Evolutionary conservation across 352 stramenopile species (phyloP), one percentile per base, ranked within the genome.

Genomic region (Globisporangium recalcitrans): DNA sequence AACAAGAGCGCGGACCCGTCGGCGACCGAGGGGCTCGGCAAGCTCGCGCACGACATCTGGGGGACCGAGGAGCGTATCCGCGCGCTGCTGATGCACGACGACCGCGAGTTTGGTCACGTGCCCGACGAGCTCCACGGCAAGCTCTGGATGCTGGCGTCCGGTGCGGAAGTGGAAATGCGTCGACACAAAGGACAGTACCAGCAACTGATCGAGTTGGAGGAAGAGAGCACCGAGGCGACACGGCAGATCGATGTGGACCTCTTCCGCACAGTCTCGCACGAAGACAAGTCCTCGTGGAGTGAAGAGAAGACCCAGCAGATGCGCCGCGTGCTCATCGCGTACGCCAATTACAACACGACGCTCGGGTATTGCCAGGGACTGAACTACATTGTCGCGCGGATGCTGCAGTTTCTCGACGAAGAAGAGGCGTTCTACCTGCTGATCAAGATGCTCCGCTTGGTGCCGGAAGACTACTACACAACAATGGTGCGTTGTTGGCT

Each of bases 401-500:
- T 90, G 31, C 67, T 96, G 13, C 79, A 81, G 51, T 85, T 78
- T 62, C 47, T 92, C 24, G 68, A 66, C 26, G 83, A 95, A 64
- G 84, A 92, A 69, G 77, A 89, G 65, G 70, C 80, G 10, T 96
- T 96, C 53, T 96, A 85, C 65, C 71, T 96, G 42, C 77, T 96
- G 16, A 77, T 80, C 36, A 85, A 85, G 58, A 85, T 96, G 69
- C 73, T 93, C 27, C 68, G 70, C 31, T 68, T 94, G 26, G 80
- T 94, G 1, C 87, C 87, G 4, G 85, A 94, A 11, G 87, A 96
- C 62, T 96, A 94, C 52, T 96, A 93, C 66, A 92, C 87, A 21
- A 91, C 83, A 4, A 96, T 96, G 87, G 85, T 91, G 52, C 55
- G 79, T 67, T 29, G 14, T 14, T 22, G 13, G 2, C 22, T 52